Conservation (phyloP, 352 stramenopile species). For the Halophytophthora batemanensis region DNA sequence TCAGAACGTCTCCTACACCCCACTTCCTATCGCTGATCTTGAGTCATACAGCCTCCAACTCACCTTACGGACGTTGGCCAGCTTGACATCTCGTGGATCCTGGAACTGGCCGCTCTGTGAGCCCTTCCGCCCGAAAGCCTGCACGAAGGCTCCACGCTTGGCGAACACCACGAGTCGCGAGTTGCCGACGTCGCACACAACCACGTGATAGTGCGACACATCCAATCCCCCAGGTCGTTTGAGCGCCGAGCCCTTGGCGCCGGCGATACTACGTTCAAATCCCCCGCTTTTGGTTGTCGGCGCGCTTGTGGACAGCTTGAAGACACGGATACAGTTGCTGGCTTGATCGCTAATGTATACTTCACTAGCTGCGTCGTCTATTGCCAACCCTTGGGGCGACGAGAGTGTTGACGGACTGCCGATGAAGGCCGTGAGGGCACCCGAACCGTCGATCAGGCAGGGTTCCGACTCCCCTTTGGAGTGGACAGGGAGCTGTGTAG, state of each 20-base stretch:
- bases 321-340: conserved; percentile 51
- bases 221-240: conserved; percentile 45
- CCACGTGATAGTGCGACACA: conserved; percentile 65
- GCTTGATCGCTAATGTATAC: conserved; percentile 58
- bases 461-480: conserved; percentile 1
- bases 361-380: conserved; percentile 57
- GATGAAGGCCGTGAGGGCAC: conserved; percentile 19
- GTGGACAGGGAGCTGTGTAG: conserved; percentile 14
- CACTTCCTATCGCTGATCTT: too few relatives aligned
- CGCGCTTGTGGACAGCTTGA: conserved; percentile 23
- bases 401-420: conserved; percentile 11
- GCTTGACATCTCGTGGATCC: conserved; percentile 48
- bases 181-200: conserved; percentile 61
- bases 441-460: conserved; percentile 16
- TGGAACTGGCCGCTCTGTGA: conserved; percentile 30
- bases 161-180: conserved; percentile 45
- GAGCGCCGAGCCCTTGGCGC: conserved; percentile 10
- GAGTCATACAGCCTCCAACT: not conserved
- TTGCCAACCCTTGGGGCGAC: conserved; percentile 23
- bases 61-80: conserved; percentile 66
- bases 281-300: conserved; percentile 12
- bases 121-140: conserved; percentile 39
- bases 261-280: conserved; percentile 24
- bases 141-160: conserved; percentile 58
- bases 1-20: not conserved